Conservation (phyloP, 2,329 filamentous ascomycete genomes). For the Helicocarpus griseus region DNA sequence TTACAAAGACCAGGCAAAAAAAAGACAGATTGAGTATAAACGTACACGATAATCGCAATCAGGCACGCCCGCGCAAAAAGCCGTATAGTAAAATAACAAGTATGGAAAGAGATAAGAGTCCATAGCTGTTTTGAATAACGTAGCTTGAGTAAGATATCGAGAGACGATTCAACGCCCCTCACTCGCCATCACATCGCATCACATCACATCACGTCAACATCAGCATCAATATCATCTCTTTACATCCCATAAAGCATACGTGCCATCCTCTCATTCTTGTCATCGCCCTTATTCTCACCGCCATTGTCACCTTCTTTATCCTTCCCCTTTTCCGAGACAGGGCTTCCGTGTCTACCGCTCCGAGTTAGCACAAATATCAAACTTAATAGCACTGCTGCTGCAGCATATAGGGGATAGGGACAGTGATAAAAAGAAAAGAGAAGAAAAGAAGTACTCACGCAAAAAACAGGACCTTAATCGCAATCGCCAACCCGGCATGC, state of each 20-base stretch:
- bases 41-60: too few relatives aligned
- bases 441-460: constrained; percentile 41
- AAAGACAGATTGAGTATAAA: background rate
- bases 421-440: constrained; percentile 1
- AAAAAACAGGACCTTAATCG: constrained; percentile 97
- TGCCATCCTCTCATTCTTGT: constrained; percentile 21
- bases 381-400: too few relatives aligned
- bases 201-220: background rate
- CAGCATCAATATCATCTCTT: background rate
- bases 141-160: too few relatives aligned
- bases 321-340: constrained; percentile 38
- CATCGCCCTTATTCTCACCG: constrained; percentile 19
- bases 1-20: background rate
- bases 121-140: background rate
- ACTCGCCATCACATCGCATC: too few relatives aligned
- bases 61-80: too few relatives aligned
- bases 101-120: too few relatives aligned
- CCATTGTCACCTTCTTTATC: constrained; percentile 23
- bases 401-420: too few relatives aligned
- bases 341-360: constrained; percentile 57
- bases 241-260: constrained; percentile 21
- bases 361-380: too few relatives aligned
- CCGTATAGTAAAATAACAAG: too few relatives aligned
- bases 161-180: too few relatives aligned
- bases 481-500: constrained; percentile 81